phyloP scores from a whole-genome alignment of 805 yeast genomes.

The Kodamaea jinghongensis region DNA sequence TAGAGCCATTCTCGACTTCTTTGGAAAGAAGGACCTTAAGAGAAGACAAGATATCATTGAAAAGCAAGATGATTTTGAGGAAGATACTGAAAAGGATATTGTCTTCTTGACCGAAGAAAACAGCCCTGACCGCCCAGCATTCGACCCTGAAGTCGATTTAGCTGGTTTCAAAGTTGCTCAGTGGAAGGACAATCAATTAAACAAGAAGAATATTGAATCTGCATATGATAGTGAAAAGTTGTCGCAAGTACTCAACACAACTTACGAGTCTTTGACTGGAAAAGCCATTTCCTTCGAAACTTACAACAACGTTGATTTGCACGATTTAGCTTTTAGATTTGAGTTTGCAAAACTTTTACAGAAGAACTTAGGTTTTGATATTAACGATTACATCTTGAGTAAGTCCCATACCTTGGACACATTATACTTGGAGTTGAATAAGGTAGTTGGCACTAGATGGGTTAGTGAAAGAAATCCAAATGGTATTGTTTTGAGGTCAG shows the following conservation, averaged over 20 bases:
- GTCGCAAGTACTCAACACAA: conserved; percentile 21
- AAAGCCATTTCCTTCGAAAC: conserved; percentile 13
- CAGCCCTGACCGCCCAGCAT: conserved; percentile 29
- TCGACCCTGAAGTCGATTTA: conserved; percentile 28
- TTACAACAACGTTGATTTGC: conserved; percentile 21
- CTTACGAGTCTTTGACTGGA: conserved; percentile 23
- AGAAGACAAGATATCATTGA: conserved; percentile 34
- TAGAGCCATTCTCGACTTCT: conserved; percentile 28
- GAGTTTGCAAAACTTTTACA: conserved; percentile 47
- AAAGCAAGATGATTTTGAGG: conserved; percentile 38
- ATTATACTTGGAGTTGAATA: conserved; percentile 37
- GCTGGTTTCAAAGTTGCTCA: conserved; percentile 33
- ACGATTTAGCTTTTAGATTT: conserved; percentile 51
- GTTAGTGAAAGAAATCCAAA: conserved; percentile 70
- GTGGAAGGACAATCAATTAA: conserved; percentile 33
- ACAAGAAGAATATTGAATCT: conserved; percentile 25
- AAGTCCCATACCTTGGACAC: conserved; percentile 36
- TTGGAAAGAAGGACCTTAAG: conserved; percentile 31
- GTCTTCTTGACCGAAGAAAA: conserved; percentile 35
- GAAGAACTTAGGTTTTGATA: conserved; percentile 45
- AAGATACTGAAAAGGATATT: conserved; percentile 30
- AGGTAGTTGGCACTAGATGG: conserved; percentile 41
- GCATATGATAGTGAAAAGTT: conserved; percentile 26
- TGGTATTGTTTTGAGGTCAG: conserved; percentile 60
- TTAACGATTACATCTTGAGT: conserved; percentile 52